Evolutionary conservation across 805 yeast species (phyloP).

Genomic region (Spathaspora sp.): DNA sequence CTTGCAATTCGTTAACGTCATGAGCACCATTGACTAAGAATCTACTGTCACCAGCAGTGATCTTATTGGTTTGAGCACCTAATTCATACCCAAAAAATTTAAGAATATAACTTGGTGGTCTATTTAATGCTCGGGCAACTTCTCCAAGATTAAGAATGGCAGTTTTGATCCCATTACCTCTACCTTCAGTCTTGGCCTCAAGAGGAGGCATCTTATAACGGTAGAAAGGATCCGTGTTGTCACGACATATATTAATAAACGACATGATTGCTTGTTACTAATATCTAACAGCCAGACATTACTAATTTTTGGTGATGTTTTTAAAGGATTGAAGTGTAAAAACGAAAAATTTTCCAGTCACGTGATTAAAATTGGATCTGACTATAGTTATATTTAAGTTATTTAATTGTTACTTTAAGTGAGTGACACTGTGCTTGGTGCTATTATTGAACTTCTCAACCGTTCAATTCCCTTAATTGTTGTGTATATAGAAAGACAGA

Average conservation of each 20-base stretch:
- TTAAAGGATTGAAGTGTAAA: neutral
- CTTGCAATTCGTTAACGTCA: constrained; percentile 87
- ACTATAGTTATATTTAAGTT: too few relatives aligned
- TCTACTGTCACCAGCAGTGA: constrained; percentile 65
- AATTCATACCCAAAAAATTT: constrained; percentile 95
- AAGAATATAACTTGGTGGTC: constrained; percentile 89
- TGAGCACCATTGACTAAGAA: constrained; percentile 94
- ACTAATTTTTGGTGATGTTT: neutral
- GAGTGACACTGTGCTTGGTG: too few relatives aligned
- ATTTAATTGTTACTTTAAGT: too few relatives aligned
- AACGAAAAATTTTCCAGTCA: neutral
- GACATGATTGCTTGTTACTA: constrained; percentile 50
- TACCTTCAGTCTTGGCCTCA: constrained; percentile 95
- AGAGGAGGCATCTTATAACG: constrained; percentile 99
- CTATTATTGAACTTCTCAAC: too few relatives aligned
- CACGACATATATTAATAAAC: constrained; percentile 90
- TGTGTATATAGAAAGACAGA: neutral
- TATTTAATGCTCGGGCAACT: constrained; percentile 89
- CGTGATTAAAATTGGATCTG: neutral
- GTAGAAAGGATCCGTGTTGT: constrained; percentile 95
- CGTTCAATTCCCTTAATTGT: too few relatives aligned
- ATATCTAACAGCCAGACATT: too few relatives aligned
- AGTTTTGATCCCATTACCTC: constrained; percentile 99
- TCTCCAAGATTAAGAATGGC: constrained; percentile 86
- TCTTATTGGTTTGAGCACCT: constrained; percentile 83